Evolutionary conservation across 441 rosid genomes (phyloP).

Genomic region (Pelargonium australe): DNA sequence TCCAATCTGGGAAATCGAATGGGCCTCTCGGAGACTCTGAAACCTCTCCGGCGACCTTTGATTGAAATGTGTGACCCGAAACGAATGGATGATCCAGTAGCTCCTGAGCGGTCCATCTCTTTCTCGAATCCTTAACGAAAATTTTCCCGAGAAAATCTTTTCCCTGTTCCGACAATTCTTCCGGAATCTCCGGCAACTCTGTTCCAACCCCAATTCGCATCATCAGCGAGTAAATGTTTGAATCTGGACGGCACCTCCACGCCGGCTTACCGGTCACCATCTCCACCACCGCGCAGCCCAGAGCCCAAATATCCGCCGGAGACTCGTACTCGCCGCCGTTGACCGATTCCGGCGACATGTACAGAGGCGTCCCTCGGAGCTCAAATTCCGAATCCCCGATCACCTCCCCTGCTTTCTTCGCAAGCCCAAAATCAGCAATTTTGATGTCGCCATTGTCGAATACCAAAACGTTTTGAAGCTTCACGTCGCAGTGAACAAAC

Average conservation of each 20-base stretch:
- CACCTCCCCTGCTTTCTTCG: conserved; percentile 36
- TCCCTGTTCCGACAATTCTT: conserved; percentile 47
- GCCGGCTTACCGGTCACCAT: conserved; percentile 69
- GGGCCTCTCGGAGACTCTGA: conserved; percentile 49
- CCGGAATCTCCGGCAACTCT: conserved; percentile 54
- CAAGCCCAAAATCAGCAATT: conserved; percentile 77
- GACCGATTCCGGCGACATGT: conserved; percentile 84
- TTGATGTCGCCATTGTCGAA: conserved; percentile 48
- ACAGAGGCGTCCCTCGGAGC: conserved; percentile 75
- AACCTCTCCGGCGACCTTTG: conserved; percentile 16
- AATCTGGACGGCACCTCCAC: conserved; percentile 39
- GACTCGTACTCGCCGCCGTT: conserved; percentile 53
- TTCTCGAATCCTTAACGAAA: conserved; percentile 50
- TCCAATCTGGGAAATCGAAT: conserved; percentile 53
- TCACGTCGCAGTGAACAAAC: conserved; percentile 74
- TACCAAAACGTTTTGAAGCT: conserved; percentile 60
- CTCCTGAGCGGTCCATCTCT: conserved; percentile 83
- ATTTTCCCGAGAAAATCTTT: conserved; percentile 62
- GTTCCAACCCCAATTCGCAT: conserved; percentile 53
- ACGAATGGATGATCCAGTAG: conserved; percentile 64
- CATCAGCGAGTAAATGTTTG: conserved; percentile 42
- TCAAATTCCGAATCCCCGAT: conserved; percentile 16
- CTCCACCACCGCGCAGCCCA: conserved; percentile 73
- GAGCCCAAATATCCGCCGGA: conserved; percentile 73
- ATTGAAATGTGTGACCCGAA: conserved; percentile 22